Percentiles rank a stretch among this genome's conserved stretches.
Conservation (phyloP, 176 grass and related monocot species). For the Cenchrus fungigraminus region DNA sequence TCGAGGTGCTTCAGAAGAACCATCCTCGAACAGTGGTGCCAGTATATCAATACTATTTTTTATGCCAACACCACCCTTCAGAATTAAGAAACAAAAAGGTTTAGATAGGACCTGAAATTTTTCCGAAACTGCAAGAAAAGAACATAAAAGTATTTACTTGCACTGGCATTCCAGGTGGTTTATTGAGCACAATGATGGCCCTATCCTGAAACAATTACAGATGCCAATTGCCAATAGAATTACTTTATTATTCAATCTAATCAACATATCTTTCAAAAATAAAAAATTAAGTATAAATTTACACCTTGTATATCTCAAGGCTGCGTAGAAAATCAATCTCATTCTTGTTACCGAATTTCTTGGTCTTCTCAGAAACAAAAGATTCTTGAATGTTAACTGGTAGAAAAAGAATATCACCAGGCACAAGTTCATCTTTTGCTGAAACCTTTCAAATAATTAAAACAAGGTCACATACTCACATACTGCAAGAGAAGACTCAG, state of each 20-base stretch:
- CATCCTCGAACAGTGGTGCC: conserved; percentile 66
- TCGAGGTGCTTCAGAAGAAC: conserved; percentile 62
- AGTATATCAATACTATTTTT: conserved; percentile 83
- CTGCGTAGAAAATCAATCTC: conserved; percentile 73
- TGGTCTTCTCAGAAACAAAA: conserved; percentile 50
- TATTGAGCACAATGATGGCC: conserved; percentile 84
- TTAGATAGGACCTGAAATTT: conserved; percentile 1
- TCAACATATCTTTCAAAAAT: conserved; percentile 6
- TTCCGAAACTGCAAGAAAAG: conserved; percentile 25
- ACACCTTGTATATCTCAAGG: conserved; percentile 86
- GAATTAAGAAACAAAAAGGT: conserved; percentile 34
- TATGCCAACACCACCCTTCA: conserved; percentile 85
- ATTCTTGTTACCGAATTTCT: conserved; percentile 54
- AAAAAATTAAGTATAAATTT: conserved; percentile 19
- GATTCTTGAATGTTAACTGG: conserved; percentile 64
- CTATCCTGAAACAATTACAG: conserved; percentile 58
- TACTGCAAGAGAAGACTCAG: not conserved
- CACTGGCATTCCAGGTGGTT: conserved; percentile 80
- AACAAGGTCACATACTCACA: conserved; percentile 41
- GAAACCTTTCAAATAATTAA: conserved; percentile 69
- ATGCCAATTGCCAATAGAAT: conserved; percentile 24
- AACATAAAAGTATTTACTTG: conserved; percentile 64
- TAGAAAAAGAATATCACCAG: conserved; percentile 84
- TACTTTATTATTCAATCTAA: conserved; percentile 32
- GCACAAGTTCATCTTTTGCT: conserved; percentile 73